Conservation (phyloP, 2,329 filamentous ascomycete genomes). For the Trichophyton simii region DNA sequence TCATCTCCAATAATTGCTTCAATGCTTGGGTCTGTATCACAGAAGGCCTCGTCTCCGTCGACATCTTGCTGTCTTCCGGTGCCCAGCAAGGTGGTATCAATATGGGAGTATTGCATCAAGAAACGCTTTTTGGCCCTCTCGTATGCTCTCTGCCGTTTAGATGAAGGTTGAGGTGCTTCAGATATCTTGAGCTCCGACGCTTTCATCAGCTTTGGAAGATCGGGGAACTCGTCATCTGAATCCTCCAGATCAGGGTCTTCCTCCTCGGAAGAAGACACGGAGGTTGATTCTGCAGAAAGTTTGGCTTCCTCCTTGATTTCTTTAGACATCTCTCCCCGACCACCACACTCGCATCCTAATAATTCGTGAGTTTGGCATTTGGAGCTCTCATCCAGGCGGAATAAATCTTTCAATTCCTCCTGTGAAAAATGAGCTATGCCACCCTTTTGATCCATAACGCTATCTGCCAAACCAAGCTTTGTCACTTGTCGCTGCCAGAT, state of each 20-base stretch:
- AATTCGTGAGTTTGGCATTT: constrained; percentile 57
- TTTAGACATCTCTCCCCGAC: constrained; percentile 31
- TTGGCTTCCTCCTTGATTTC: not conserved
- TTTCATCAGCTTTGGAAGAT: constrained; percentile 25
- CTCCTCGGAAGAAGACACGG: constrained; percentile 8
- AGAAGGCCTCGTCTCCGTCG: not conserved
- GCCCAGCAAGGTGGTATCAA: constrained; percentile 26
- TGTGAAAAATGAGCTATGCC: constrained; percentile 48
- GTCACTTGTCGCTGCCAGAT: constrained; percentile 62
- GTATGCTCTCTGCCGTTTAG: constrained; percentile 4
- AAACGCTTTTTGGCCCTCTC: constrained; percentile 28
- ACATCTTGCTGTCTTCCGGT: constrained; percentile 6
- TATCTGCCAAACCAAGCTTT: constrained; percentile 57
- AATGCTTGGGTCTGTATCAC: constrained; percentile 10
- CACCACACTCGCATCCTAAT: constrained; percentile 50
- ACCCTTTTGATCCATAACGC: constrained; percentile 56
- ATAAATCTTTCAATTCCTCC: constrained; percentile 55
- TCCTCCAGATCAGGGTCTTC: constrained; percentile 14
- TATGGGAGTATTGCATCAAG: constrained; percentile 33
- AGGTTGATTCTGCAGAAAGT: constrained; percentile 7
- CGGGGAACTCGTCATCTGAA: constrained; percentile 13
- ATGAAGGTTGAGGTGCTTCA: constrained; percentile 13
- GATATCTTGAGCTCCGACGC: constrained; percentile 25
- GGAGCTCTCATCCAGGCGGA: constrained; percentile 49
- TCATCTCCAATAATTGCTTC: constrained; percentile 14